phyloP scores from a whole-genome alignment of 192 early-diverging fungal genomes.

The Diversispora eburnea region DNA sequence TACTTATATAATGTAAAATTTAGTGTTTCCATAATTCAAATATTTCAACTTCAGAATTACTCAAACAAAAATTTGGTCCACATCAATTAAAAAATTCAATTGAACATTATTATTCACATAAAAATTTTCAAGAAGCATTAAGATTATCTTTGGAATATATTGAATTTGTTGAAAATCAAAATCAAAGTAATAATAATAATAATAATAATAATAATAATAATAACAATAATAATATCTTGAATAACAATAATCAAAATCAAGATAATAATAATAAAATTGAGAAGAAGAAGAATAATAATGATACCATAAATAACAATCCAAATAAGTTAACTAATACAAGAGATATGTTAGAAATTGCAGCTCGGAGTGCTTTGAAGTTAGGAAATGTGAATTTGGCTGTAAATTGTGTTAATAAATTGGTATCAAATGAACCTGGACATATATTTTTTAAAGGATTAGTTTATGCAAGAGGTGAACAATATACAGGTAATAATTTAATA shows the following conservation, averaged over 20 bases:
- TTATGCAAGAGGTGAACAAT: slow-evolving; percentile 10
- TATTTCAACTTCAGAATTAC: background rate
- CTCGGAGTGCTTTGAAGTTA: slow-evolving; percentile 12
- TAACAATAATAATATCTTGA: too few relatives aligned
- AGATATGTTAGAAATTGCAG: slow-evolving; percentile 15
- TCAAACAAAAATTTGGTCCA: background rate
- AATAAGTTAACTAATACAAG: slow-evolving; percentile 7
- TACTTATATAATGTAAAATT: too few relatives aligned
- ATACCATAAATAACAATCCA: background rate
- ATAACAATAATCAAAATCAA: too few relatives aligned
- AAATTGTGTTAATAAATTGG: slow-evolving; percentile 12
- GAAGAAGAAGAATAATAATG: background rate
- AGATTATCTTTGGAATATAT: slow-evolving; percentile 2
- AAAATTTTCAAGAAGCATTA: slow-evolving; percentile 5
- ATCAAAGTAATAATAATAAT: background rate
- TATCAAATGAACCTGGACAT: slow-evolving; percentile 16
- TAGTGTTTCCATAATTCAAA: background rate
- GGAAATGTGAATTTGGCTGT: background rate
- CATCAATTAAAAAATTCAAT: slow-evolving; percentile 7
- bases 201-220: background rate
- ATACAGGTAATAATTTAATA: slow-evolving; percentile 2
- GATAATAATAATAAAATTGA: too few relatives aligned
- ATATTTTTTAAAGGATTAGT: slow-evolving; percentile 12
- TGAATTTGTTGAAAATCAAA: slow-evolving; percentile 2
- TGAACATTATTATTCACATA: slow-evolving; percentile 16